Evolutionary conservation across 441 rosid species (phyloP).

Genomic region (Daphne laureola): DNA sequence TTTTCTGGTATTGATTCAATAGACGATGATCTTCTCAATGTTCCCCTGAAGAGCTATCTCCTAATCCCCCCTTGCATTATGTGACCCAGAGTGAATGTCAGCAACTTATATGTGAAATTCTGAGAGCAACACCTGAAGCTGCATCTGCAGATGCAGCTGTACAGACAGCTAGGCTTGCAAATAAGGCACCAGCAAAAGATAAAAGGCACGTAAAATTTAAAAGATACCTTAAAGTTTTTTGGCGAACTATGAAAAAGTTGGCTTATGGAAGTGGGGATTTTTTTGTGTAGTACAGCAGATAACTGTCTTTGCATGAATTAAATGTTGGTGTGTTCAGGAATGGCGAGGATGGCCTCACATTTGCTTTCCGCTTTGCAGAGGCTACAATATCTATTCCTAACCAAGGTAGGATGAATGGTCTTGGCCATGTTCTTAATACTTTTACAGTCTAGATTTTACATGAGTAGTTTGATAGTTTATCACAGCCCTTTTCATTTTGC

Average conservation of each 20-base stretch:
- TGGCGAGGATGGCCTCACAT: slow-evolving; percentile 85
- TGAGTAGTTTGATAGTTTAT: too few relatives aligned
- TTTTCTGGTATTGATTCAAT: neutral
- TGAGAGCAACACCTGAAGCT: slow-evolving; percentile 99
- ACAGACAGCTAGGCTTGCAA: slow-evolving; percentile 96
- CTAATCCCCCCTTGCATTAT: slow-evolving; percentile 12
- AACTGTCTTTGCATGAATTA: neutral
- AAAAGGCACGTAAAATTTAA: slow-evolving; percentile 51
- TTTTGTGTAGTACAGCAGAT: too few relatives aligned
- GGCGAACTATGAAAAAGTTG: neutral
- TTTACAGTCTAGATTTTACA: too few relatives aligned
- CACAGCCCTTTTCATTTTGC: too few relatives aligned
- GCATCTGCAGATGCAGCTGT: slow-evolving; percentile 96
- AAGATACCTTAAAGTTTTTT: neutral
- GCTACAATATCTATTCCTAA: slow-evolving; percentile 66
- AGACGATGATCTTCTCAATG: slow-evolving; percentile 8
- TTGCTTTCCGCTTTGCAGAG: slow-evolving; percentile 96
- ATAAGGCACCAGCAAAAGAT: slow-evolving; percentile 64
- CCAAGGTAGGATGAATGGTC: slow-evolving; percentile 55
- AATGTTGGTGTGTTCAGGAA: slow-evolving; percentile 40
- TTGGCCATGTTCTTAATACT: too few relatives aligned
- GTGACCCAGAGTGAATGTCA: slow-evolving; percentile 91
- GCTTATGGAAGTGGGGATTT: neutral
- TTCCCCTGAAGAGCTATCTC: slow-evolving; percentile 9
- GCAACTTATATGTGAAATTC: slow-evolving; percentile 97